A percentile compares a stretch with the other conserved stretches of the same genome.
These are phyloP conservation scores for Globisporangium rhizosaccharum DNA, from an alignment of 352 stramenopile genomes.

Conservation along the genomic window DNA sequence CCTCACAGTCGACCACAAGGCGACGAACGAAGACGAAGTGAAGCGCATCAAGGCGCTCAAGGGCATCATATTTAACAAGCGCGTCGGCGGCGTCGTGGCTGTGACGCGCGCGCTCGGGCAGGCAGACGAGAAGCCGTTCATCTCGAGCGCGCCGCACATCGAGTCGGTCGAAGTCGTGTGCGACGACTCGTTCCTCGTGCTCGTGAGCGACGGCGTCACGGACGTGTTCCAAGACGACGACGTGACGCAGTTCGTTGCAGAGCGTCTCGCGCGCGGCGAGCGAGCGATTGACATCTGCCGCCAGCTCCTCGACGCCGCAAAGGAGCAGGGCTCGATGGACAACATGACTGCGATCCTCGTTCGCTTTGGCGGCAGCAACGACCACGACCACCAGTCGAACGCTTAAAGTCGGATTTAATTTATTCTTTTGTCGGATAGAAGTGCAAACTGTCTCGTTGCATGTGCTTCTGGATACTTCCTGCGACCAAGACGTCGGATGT, in stretches of 20 bases:
- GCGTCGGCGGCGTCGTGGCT: conserved; percentile 61
- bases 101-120: conserved; percentile 77
- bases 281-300: conserved; percentile 54
- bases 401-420: too few relatives aligned
- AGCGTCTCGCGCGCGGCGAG: conserved; percentile 37
- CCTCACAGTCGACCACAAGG: conserved; percentile 73
- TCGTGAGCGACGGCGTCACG: conserved; percentile 72
- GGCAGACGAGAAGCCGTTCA: conserved; percentile 77
- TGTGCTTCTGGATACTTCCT: too few relatives aligned
- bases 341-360: conserved; percentile 83
- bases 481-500: too few relatives aligned
- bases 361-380: conserved; percentile 31
- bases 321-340: conserved; percentile 63
- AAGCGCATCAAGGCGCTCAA: conserved; percentile 66
- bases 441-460: too few relatives aligned
- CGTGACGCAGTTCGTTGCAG: conserved; percentile 54
- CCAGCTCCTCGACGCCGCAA: conserved; percentile 61
- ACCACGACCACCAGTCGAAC: too few relatives aligned
- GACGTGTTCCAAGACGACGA: conserved; percentile 73
- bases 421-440: too few relatives aligned
- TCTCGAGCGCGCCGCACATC: conserved; percentile 60
- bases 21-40: conserved; percentile 70
- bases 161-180: conserved; percentile 44
- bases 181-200: conserved; percentile 59
- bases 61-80: conserved; percentile 83